phyloP scores from a whole-genome alignment of 2,329 filamentous ascomycete species.

The Alternaria postmessia region DNA sequence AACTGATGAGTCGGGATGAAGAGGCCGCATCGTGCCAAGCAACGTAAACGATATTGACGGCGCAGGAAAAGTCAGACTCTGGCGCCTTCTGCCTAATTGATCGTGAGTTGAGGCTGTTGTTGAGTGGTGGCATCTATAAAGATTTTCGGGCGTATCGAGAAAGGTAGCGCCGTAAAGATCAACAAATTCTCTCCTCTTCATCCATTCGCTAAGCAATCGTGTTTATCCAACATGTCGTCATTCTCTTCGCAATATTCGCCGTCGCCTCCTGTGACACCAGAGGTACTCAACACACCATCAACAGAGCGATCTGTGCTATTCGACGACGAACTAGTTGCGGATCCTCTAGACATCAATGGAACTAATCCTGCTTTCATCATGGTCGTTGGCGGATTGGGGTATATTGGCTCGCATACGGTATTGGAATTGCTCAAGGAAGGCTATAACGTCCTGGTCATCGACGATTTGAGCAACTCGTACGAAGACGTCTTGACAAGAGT shows the following conservation, averaged over 20 bases:
- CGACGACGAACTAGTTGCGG: slow-evolving; percentile 57
- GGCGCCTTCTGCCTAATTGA: slow-evolving; percentile 45
- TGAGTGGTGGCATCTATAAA: slow-evolving; percentile 44
- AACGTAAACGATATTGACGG: slow-evolving; percentile 47
- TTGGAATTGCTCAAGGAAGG: slow-evolving; percentile 63
- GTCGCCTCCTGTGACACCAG: slow-evolving; percentile 34
- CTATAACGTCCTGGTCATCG: slow-evolving; percentile 61
- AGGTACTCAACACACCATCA: slow-evolving; percentile 53
- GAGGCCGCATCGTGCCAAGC: slow-evolving; percentile 46
- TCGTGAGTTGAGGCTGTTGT: slow-evolving; percentile 27
- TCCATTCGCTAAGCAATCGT: slow-evolving; percentile 34
- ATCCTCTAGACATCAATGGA: slow-evolving; percentile 52
- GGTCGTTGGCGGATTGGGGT: slow-evolving; percentile 64
- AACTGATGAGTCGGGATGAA: slow-evolving; percentile 45
- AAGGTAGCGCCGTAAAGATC: slow-evolving; percentile 20
- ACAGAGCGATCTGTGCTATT: slow-evolving; percentile 57
- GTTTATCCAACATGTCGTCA: slow-evolving; percentile 33
- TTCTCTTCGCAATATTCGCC: slow-evolving; percentile 41
- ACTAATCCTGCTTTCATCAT: slow-evolving; percentile 55
- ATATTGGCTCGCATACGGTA: slow-evolving; percentile 65
- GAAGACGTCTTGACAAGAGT: slow-evolving; percentile 51
- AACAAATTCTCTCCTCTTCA: slow-evolving; percentile 25
- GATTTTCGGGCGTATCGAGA: slow-evolving; percentile 40
- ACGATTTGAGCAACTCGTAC: slow-evolving; percentile 58
- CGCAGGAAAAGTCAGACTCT: slow-evolving; percentile 43